phyloP scores from a whole-genome alignment of 257 asterid genomes.

The Penstemon eatonii region DNA sequence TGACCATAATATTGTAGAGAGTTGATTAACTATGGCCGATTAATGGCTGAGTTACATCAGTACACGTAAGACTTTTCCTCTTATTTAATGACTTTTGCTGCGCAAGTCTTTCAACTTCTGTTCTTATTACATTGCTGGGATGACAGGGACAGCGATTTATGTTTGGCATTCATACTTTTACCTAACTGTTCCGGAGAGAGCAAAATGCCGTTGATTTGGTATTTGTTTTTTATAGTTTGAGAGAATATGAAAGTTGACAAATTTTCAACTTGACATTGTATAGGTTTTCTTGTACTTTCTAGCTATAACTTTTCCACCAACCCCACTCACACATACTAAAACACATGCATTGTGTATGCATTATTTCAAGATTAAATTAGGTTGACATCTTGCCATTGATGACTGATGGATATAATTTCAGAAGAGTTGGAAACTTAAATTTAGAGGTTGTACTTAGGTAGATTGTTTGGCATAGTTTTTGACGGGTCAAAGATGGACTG shows the following conservation, averaged over 20 bases:
- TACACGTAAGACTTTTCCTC: constrained; percentile 11
- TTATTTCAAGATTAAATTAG: too few species aligned
- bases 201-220: constrained; percentile 19
- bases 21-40: constrained; percentile 18
- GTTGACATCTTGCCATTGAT: too few species aligned
- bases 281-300: background rate
- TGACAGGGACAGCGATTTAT: constrained; percentile 6
- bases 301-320: too few species aligned
- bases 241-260: constrained; percentile 5
- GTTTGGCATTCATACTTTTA: constrained; percentile 22
- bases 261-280: constrained; percentile 2
- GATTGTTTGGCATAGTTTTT: too few species aligned
- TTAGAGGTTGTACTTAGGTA: too few species aligned
- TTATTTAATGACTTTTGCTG: constrained; percentile 4
- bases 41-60: constrained; percentile 8
- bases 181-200: constrained; percentile 19
- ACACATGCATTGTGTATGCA: background rate
- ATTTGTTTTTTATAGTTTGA: constrained; percentile 5
- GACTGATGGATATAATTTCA: too few species aligned
- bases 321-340: background rate
- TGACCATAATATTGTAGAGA: constrained; percentile 9
- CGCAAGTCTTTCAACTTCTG: background rate
- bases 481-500: too few species aligned
- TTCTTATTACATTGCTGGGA: constrained; percentile 7
- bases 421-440: too few species aligned